Conservation (phyloP, 192 early-diverging fungal genomes). For the Endogone sp. region DNA sequence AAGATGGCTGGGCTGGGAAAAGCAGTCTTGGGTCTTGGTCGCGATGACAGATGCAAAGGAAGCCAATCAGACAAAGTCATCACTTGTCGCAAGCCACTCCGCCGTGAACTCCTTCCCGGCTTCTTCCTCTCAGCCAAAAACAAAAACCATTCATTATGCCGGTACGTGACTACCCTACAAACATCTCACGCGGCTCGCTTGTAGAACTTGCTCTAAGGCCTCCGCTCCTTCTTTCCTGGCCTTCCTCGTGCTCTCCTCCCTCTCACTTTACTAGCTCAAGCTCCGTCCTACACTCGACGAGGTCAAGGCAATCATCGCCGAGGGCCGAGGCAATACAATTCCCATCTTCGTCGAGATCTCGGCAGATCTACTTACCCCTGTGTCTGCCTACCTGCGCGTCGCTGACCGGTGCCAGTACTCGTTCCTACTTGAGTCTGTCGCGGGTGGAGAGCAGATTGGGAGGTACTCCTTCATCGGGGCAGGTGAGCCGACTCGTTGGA, state of each 20-base stretch:
- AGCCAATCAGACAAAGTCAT: no score
- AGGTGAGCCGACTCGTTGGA: slow-evolving; percentile 45
- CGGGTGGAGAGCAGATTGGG: slow-evolving; percentile 92
- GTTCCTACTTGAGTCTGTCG: slow-evolving; percentile 93
- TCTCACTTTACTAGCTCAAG: slow-evolving; percentile 19
- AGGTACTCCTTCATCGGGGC: slow-evolving; percentile 96
- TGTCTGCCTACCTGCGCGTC: slow-evolving; percentile 92
- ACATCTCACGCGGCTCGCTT: not conserved
- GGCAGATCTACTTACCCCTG: slow-evolving; percentile 93
- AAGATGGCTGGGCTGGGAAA: no score
- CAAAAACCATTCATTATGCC: not conserved
- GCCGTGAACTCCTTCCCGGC: no score
- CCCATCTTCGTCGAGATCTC: slow-evolving; percentile 87
- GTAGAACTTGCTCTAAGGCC: not conserved
- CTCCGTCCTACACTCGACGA: slow-evolving; percentile 68
- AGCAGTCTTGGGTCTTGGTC: no score
- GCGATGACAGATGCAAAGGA: no score
- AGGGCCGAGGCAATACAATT: slow-evolving; percentile 76
- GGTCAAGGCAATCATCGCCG: slow-evolving; percentile 55
- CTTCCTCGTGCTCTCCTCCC: no score
- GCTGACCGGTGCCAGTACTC: slow-evolving; percentile 78
- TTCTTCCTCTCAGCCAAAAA: not conserved
- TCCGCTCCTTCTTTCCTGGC: no score
- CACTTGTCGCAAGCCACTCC: no score
- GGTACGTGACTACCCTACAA: no score